Base-by-base conservation (phyloP, 306 rosid genomes). In the Geum urbanum region DNA sequence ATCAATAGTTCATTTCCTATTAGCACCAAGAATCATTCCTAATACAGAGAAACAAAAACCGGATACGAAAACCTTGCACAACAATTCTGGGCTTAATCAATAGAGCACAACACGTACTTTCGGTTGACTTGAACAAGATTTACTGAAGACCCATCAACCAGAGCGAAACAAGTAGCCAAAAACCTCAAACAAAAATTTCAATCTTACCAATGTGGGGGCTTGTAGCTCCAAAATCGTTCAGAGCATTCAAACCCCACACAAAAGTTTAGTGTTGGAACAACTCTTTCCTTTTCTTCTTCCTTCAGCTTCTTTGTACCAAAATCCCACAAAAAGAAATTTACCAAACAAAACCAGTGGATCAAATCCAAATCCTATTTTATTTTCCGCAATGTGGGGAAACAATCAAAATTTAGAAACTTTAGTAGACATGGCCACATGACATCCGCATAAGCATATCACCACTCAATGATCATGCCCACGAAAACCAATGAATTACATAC, bases 161-260 rank as follows among this genome's bases (percentile, higher is more conserved):
- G 9, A 18, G 37, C 27, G 7, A 39, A 57, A 9, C 12, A 5
- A 9, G 8, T 14, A 24, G 13, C 15, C 12, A 24, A 27, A 56
- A 24, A 59, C 32, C 15, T 62, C 49, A 24, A 39, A 55, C 19
- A 62, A 9, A 22, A 43, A 5, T 32, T 24, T 32, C 37, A 32
- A 32, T 32, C 37, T 24, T 16, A 43, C 53, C 74, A 69, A 69
- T 40, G 51, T 19, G 72, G 47, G 61, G 63, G 62, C 19, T 52
- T 53, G 50, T 52, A 19, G 60, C 72, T 67, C 72, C 72, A 67
- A 53, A 32, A 39, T 37, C 24, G 16, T 52, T 32, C 13, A 68
- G 61, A 51, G 72, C 72, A 68, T 37, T 67, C 45, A 67, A 22
- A 56, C 72, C 50, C 62, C 62, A 68, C 50, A 43, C 39, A 19